Evolutionary conservation across 2,329 filamentous ascomycete genomes (phyloP).

Genomic region (Colletotrichum cuscutae): DNA sequence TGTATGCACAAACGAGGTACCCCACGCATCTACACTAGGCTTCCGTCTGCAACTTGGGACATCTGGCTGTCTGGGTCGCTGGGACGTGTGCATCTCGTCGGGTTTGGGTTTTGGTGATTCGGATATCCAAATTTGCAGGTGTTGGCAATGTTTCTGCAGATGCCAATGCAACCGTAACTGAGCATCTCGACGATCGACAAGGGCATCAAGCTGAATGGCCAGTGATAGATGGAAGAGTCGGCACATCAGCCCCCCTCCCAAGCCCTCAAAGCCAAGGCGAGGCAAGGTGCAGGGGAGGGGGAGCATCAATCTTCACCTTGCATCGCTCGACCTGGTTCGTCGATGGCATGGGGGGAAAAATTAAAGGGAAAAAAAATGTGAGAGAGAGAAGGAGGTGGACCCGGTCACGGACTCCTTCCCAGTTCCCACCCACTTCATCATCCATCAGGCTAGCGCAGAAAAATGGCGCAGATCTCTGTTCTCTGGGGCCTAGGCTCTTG

Average conservation of each 20-base stretch:
- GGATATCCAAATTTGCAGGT: neutral
- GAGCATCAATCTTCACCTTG: conserved; percentile 26
- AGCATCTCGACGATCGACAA: conserved; percentile 32
- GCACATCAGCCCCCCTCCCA: conserved; percentile 33
- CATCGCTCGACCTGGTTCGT: conserved; percentile 22
- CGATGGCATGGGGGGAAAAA: neutral
- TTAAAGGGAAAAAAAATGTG: neutral
- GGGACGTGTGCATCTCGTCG: neutral
- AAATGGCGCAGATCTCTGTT: conserved; percentile 37
- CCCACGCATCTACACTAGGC: neutral
- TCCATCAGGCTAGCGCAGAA: conserved; percentile 30
- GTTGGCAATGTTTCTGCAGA: conserved; percentile 20
- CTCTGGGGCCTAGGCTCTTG: conserved; percentile 29
- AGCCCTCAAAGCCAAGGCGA: conserved; percentile 26
- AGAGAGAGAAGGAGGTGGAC: conserved; percentile 4
- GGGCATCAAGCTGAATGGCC: conserved; percentile 6
- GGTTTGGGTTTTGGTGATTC: neutral
- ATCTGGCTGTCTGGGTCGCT: neutral
- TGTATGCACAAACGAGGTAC: neutral
- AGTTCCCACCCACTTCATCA: conserved; percentile 13
- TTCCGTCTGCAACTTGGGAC: conserved; percentile 1
- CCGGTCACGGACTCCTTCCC: neutral
- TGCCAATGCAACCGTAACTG: conserved; percentile 27
- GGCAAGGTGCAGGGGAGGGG: conserved; percentile 31
- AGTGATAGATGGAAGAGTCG: conserved; percentile 33